A percentile compares a stretch with the other conserved stretches of the same genome.
phyloP scores from a whole-genome alignment of 2,329 filamentous ascomycete genomes.

The Beauveria sp. region DNA sequence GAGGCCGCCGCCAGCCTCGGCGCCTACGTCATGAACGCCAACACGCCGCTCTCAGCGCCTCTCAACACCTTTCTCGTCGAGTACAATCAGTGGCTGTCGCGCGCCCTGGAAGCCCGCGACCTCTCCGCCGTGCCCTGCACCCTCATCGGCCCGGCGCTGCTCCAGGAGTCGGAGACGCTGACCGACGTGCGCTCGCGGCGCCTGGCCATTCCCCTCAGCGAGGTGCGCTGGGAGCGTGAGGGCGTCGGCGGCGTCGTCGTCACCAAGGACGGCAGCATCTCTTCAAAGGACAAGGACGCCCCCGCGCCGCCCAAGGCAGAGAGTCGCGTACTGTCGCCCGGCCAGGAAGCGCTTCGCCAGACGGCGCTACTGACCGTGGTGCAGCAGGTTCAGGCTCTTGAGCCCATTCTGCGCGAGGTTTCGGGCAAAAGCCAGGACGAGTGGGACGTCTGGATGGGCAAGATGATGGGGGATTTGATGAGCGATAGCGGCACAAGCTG shows the following conservation, averaged over 20 bases:
- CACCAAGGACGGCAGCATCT: slow-evolving; percentile 42
- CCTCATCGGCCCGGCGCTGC: slow-evolving; percentile 63
- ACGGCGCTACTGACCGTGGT: slow-evolving; percentile 70
- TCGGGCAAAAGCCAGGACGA: slow-evolving; percentile 86
- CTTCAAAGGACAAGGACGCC: not conserved
- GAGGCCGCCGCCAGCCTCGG: slow-evolving; percentile 63
- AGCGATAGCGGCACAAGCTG: slow-evolving; percentile 70
- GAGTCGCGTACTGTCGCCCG: slow-evolving; percentile 42
- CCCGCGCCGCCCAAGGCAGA: not conserved
- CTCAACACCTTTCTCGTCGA: slow-evolving; percentile 77
- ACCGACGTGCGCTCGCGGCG: slow-evolving; percentile 64
- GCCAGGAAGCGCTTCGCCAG: slow-evolving; percentile 61
- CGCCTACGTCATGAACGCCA: slow-evolving; percentile 74
- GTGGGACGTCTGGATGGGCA: slow-evolving; percentile 84
- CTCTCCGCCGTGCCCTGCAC: slow-evolving; percentile 73
- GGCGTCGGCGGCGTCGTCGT: slow-evolving; percentile 55
- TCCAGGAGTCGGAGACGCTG: slow-evolving; percentile 71
- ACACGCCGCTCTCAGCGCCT: slow-evolving; percentile 72
- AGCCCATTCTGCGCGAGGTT: slow-evolving; percentile 72
- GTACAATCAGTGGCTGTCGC: slow-evolving; percentile 75
- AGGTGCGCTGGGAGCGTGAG: slow-evolving; percentile 82
- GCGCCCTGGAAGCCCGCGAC: slow-evolving; percentile 64
- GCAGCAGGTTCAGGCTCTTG: slow-evolving; percentile 76
- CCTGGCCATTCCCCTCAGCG: slow-evolving; percentile 78
- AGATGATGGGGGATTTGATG: slow-evolving; percentile 78